A percentile compares a stretch with the other conserved stretches of the same genome.
Conservation (phyloP, 192 early-diverging fungal genomes). For the Cetraspora pellucida region DNA sequence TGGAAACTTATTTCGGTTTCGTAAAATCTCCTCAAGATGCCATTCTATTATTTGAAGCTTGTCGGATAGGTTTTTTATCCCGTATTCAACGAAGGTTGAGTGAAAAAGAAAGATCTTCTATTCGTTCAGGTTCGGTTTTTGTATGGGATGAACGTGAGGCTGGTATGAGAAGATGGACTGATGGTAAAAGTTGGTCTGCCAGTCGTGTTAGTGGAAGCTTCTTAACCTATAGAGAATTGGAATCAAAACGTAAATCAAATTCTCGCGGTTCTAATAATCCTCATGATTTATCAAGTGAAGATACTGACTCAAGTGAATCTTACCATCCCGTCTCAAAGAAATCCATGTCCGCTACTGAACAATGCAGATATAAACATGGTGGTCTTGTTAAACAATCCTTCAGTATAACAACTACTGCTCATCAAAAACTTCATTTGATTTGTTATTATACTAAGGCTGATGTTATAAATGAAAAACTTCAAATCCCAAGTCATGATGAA, state of each 20-base stretch:
- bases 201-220: constrained; percentile 86
- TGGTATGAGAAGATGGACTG: constrained; percentile 93
- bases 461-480: constrained; percentile 63
- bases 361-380: constrained; percentile 68
- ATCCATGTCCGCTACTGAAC: constrained; percentile 31
- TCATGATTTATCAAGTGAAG: constrained; percentile 37
- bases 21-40: constrained; percentile 88
- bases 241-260: constrained; percentile 60
- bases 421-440: constrained; percentile 85
- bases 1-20: constrained; percentile 85
- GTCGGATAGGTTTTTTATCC: constrained; percentile 70
- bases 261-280: constrained; percentile 39
- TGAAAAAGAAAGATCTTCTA: constrained; percentile 78
- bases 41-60: constrained; percentile 87
- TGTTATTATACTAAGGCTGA: constrained; percentile 89
- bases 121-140: constrained; percentile 86
- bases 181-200: constrained; percentile 88
- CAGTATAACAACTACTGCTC: constrained; percentile 77
- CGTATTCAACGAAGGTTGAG: constrained; percentile 81
- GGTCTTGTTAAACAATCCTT: constrained; percentile 90
- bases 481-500: constrained; percentile 69
- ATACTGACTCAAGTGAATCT: constrained; percentile 37
- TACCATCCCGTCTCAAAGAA: constrained; percentile 28
- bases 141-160: constrained; percentile 90
- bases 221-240: constrained; percentile 85